Conservation (phyloP, 257 asterid genomes). For the Nicotiana benthamiana region DNA sequence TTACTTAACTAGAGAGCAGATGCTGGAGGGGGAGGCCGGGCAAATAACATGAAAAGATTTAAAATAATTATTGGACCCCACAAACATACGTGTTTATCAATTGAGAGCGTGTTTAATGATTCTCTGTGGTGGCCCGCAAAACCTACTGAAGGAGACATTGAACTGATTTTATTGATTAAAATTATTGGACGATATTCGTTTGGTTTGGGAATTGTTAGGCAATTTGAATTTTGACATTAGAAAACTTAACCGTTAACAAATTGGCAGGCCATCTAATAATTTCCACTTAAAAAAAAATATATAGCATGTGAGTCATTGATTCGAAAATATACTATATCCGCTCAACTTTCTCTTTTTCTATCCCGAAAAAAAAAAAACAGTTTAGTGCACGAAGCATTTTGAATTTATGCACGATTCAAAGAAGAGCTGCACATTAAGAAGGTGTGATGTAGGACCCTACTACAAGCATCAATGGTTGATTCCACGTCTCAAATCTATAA, state of each 20-base stretch:
- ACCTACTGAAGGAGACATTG: conserved; percentile 1
- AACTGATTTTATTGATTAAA: neutral
- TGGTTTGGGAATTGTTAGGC: neutral
- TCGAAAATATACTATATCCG: neutral
- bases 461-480: too few species aligned
- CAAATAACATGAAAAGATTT: neutral
- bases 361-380: too few species aligned
- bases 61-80: neutral
- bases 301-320: neutral
- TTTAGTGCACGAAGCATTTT: too few species aligned
- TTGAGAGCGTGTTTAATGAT: neutral
- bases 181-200: neutral
- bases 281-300: neutral
- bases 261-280: neutral
- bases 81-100: neutral
- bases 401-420: too few species aligned
- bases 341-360: too few species aligned
- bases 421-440: too few species aligned
- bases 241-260: neutral
- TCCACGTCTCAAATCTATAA: too few species aligned
- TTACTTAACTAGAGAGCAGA: too few species aligned
- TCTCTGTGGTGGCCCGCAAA: neutral
- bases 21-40: too few species aligned
- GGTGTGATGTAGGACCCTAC: too few species aligned
- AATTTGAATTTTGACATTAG: neutral